A percentile compares a stretch with the other conserved stretches of the same genome.
Evolutionary conservation across 352 stramenopile species (phyloP).

Genomic region (Blastocystis sp.): DNA sequence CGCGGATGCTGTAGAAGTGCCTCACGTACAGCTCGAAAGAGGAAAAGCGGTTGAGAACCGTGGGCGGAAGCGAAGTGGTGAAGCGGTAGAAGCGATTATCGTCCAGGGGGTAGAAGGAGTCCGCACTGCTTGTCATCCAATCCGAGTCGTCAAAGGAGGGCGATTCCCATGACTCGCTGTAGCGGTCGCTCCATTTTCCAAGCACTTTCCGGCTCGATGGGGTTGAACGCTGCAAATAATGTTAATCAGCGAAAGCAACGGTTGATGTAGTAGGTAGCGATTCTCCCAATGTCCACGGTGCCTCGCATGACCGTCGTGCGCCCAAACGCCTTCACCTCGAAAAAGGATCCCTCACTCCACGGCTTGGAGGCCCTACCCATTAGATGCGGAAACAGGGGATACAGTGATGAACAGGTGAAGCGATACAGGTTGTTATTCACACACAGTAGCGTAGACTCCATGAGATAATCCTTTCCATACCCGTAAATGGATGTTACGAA

Average conservation of each 20-base stretch:
- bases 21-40: constrained; percentile 49
- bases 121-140: not conserved
- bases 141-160: constrained; percentile 10
- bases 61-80: not conserved
- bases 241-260: not conserved
- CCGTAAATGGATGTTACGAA: constrained; percentile 37
- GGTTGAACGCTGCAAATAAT: constrained; percentile 33
- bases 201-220: constrained; percentile 11
- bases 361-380: constrained; percentile 18
- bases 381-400: not conserved
- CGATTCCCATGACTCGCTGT: not conserved
- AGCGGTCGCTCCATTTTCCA: constrained; percentile 17
- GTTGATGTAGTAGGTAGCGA: constrained; percentile 26
- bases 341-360: constrained; percentile 34
- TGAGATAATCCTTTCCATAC: constrained; percentile 51
- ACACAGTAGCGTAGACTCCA: constrained; percentile 33
- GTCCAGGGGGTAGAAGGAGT: constrained; percentile 6
- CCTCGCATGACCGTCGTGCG: constrained; percentile 33
- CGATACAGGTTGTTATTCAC: constrained; percentile 15
- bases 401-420: constrained; percentile 28
- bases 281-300: constrained; percentile 23
- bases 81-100: constrained; percentile 34
- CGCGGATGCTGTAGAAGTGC: constrained; percentile 7
- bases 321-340: constrained; percentile 47
- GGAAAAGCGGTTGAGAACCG: not conserved